Evolutionary conservation across 192 early-diverging fungal genomes (phyloP).

Genomic region (Linnemannia zychae): DNA sequence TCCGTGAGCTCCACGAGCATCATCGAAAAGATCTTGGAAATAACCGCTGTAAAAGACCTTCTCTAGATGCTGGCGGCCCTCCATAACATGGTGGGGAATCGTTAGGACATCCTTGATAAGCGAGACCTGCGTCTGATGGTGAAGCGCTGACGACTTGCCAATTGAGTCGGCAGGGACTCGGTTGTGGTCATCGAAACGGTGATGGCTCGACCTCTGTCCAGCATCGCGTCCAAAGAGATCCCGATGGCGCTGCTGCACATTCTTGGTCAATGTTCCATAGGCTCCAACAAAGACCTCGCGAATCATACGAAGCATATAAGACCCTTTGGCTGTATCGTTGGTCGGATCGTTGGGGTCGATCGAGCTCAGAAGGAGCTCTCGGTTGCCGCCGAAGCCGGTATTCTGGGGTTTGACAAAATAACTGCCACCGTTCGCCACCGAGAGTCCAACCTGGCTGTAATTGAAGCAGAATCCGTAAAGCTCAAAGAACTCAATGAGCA

Average conservation of each 20-base stretch:
- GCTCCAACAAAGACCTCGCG: slow-evolving; percentile 40
- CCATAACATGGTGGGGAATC: slow-evolving; percentile 11
- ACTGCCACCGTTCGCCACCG: slow-evolving; percentile 62
- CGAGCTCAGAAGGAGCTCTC: slow-evolving; percentile 20
- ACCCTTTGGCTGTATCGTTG: slow-evolving; percentile 43
- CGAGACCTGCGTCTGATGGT: slow-evolving; percentile 24
- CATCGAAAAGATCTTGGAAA: slow-evolving; percentile 19
- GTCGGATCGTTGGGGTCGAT: slow-evolving; percentile 39
- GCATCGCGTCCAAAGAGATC: slow-evolving; percentile 21
- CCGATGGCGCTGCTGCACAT: slow-evolving; percentile 5
- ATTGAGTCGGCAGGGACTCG: slow-evolving; percentile 35
- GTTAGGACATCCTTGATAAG: slow-evolving; percentile 30
- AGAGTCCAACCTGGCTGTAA: slow-evolving; percentile 75
- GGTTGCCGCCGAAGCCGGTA: not conserved
- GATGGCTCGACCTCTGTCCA: not conserved
- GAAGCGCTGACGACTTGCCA: slow-evolving; percentile 35
- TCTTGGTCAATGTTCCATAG: slow-evolving; percentile 21
- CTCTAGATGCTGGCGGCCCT: slow-evolving; percentile 29
- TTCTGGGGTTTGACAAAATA: slow-evolving; percentile 14
- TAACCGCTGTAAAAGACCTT: slow-evolving; percentile 8
- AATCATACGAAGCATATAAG: slow-evolving; percentile 19
- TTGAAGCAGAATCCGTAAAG: slow-evolving; percentile 90
- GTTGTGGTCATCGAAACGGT: slow-evolving; percentile 41
- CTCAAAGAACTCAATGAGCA: slow-evolving; percentile 94
- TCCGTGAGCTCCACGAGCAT: slow-evolving; percentile 16